These are phyloP conservation scores for Zygosaccharomyces bailii DNA, from an alignment of 805 yeast genomes.

Conservation along the genomic window DNA sequence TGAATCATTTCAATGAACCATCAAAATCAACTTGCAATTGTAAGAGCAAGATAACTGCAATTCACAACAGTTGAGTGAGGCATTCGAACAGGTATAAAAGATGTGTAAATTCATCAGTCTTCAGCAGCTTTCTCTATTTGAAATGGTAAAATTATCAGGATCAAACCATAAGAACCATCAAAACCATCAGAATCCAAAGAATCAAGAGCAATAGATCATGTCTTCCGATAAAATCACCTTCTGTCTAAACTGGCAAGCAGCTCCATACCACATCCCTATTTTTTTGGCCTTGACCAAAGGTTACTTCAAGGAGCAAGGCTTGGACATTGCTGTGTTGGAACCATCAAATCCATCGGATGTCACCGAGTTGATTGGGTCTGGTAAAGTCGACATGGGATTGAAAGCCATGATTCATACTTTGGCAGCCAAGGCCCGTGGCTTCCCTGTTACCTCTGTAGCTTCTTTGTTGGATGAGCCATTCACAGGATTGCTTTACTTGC, in stretches of 20 bases:
- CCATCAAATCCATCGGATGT: conserved; percentile 59
- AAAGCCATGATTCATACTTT: conserved; percentile 60
- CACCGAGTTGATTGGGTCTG: conserved; percentile 54
- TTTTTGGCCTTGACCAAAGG: conserved; percentile 50
- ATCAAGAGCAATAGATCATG: conserved; percentile 25
- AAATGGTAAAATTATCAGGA: neutral
- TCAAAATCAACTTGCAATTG: conserved; percentile 6
- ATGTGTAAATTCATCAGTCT: neutral
- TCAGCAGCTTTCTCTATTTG: neutral
- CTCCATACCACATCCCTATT: conserved; percentile 55
- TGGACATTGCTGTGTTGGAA: conserved; percentile 51
- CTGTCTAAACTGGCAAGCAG: conserved; percentile 51
- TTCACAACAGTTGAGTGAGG: too few relatives aligned
- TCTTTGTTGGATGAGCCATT: conserved; percentile 56
- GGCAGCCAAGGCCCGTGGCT: conserved; percentile 58
- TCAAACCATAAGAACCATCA: neutral
- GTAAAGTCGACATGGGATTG: conserved; percentile 56
- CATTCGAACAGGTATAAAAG: conserved; percentile 3
- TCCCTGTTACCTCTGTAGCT: conserved; percentile 53
- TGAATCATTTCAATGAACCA: conserved; percentile 1
- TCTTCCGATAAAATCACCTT: conserved; percentile 49
- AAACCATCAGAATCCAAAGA: neutral
- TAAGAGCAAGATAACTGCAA: neutral
- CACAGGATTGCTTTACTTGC: conserved; percentile 52
- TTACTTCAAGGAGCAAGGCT: conserved; percentile 47